Evolutionary conservation across 768 basidiomycete genomes (phyloP), one percentile per base, ranked within the genome.

Genomic region (Phanerochaete carnosa): DNA sequence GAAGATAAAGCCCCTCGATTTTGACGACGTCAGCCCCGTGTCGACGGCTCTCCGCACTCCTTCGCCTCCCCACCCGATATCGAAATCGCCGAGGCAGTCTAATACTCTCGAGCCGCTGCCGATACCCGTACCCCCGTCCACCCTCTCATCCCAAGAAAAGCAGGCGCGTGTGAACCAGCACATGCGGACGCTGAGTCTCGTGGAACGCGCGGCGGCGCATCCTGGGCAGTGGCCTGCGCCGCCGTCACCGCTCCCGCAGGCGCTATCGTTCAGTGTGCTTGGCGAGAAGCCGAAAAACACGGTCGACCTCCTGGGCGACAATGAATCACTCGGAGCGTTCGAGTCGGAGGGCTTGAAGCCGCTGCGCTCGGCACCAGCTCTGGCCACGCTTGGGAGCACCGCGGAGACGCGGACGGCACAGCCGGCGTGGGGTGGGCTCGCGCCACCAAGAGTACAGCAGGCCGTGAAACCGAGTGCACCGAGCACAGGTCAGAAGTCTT

Each of bases 121-220:
- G 35, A 25, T 35, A 5, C 43, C 22, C 7, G 39, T 11, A 1
- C 54, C 45, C 9, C 56, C 23, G 23, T 39, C 56, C 1, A 55
- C 47, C 29, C 46, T 51, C 13, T 33, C 30, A 22, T 30, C 47
- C 22, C 51, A 49, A 9, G 61, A 61, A 39, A 61, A 57, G 72
- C 72, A 70, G 50, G 73, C 79, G 13, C 76, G 76, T 49, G 70
- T 75, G 33, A 76, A 77, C 13, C 80, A 81, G 58, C 86, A 86
- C 63, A 76, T 79, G 59, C 82, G 87, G 39, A 85, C 87, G 1
- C 70, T 81, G 61, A 84, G 77, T 62, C 75, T 90, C 26, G 69
- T 90, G 65, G 80, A 85, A 62, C 74, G 71, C 16, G 88, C 83
- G 8, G 85, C 85, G 8, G 72, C 83, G 2, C 76, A 77, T 15